Base-by-base conservation (phyloP, 495 filamentous ascomycete genomes). In the Thozetella sp. region DNA sequence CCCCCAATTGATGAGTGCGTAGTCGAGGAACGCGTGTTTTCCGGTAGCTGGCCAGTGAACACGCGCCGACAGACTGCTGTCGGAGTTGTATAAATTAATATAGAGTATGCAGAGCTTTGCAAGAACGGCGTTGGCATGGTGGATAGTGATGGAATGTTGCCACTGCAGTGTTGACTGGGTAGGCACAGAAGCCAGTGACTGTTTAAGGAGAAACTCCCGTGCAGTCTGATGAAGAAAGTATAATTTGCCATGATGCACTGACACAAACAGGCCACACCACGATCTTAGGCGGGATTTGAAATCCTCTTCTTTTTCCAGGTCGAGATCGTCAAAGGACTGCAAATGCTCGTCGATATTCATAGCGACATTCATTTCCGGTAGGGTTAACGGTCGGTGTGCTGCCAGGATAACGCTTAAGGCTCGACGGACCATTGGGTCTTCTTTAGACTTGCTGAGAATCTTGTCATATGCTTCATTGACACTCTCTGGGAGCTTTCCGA, bases 191-290 rank as follows among this genome's bases (percentile, higher is more conserved):
- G 30, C 6, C 15, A 37, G 15, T 15, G 30, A 15, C 30, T 37
- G 6, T 37, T 6, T 15, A 22, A 57, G 43, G 12, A 71, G 60
- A 53, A 69, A 72, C 45, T 72, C 69, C 20, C 65, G 55, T 2
- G 62, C 69, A 4, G 69, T 72, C 25, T 72, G 67, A 50, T 70
- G 69, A 22, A 72, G 43, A 3, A 71, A 64, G 34, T 71, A 64
- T 12, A 71, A 25, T 24, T 59, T 69, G 17, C 51, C 64, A 53
- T 61, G 22, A 12, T 63, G 55, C 40, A 61, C 51, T 3, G 58
- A 63, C 45, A 63, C 57, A 54, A 63, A 68, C 30, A 63, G 59
- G 1, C 71, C 68, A 52, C 57, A 73, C 45, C 40, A 61, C 20
- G 17, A 13, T 58, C 62, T 56, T 23, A 65, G 57, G 12, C 34